A percentile compares a stretch with the other conserved stretches of the same genome.
These are phyloP conservation scores for Flaveria linearis DNA, from an alignment of 129 eudicot species.

Conservation along the genomic window DNA sequence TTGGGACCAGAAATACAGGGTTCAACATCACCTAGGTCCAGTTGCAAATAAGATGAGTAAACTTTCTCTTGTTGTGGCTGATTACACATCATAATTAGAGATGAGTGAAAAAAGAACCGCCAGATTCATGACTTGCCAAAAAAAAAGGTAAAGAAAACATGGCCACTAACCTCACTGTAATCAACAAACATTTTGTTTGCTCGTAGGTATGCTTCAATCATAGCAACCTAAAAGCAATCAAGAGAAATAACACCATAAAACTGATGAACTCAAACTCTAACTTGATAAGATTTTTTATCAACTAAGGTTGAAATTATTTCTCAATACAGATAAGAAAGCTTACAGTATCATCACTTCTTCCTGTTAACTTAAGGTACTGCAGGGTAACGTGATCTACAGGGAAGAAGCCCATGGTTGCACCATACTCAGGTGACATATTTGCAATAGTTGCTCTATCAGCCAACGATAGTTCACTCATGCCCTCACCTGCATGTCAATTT, in stretches of 20 bases:
- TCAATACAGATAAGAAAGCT: constrained; percentile 28
- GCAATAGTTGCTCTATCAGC: constrained; percentile 99
- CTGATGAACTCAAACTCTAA: background rate
- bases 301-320: background rate
- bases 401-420: constrained; percentile 99
- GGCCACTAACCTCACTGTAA: constrained; percentile 74
- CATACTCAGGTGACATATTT: constrained; percentile 99
- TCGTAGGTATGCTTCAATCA: constrained; percentile 92
- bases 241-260: constrained; percentile 3
- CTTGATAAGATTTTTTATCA: background rate
- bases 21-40: constrained; percentile 78
- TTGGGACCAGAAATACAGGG: constrained; percentile 98
- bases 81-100: constrained; percentile 15
- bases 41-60: constrained; percentile 76
- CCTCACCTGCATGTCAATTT: constrained; percentile 55
- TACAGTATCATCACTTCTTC: constrained; percentile 95
- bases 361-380: constrained; percentile 91
- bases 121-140: background rate
- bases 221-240: constrained; percentile 58
- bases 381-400: constrained; percentile 94
- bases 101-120: constrained; percentile 1
- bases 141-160: constrained; percentile 1
- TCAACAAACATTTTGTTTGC: constrained; percentile 99
- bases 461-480: constrained; percentile 72
- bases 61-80: constrained; percentile 89